Conservation (phyloP, 129 eudicot genomes). For the Escallonia rubra region DNA sequence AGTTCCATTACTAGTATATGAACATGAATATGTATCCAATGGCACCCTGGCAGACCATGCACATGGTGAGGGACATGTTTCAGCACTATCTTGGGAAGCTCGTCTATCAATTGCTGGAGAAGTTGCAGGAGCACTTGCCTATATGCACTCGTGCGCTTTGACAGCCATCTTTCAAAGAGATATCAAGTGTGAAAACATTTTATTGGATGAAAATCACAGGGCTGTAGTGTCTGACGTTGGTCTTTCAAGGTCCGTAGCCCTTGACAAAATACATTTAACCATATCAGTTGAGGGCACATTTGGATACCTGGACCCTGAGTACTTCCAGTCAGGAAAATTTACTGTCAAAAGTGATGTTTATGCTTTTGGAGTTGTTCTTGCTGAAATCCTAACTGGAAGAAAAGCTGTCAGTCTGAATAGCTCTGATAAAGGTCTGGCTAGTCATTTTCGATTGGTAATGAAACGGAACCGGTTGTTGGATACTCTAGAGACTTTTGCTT, state of each 20-base stretch:
- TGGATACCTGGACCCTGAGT: conserved; percentile 7
- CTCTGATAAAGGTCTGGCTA: background rate
- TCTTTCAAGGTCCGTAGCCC: background rate
- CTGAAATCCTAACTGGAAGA: background rate
- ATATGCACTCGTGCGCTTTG: conserved; percentile 13
- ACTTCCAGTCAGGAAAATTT: background rate
- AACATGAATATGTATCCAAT: conserved; percentile 8
- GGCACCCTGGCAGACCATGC: conserved; percentile 2
- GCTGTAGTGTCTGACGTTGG: conserved; percentile 3
- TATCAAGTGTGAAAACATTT: conserved; percentile 7
- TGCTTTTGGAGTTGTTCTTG: background rate
- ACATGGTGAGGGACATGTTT: background rate
- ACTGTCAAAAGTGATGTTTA: no score
- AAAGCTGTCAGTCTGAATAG: background rate
- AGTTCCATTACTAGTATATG: conserved; percentile 17
- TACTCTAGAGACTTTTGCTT: background rate
- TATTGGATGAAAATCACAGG: background rate
- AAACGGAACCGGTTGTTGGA: background rate
- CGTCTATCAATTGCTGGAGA: conserved; percentile 9
- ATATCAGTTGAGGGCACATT: background rate
- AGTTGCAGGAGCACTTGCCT: conserved; percentile 5
- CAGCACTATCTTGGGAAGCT: background rate
- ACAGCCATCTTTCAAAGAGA: conserved; percentile 14
- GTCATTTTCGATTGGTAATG: background rate
- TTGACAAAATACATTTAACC: background rate